Conservation (phyloP, 352 stramenopile genomes). For the Globisporangium irregulare region DNA sequence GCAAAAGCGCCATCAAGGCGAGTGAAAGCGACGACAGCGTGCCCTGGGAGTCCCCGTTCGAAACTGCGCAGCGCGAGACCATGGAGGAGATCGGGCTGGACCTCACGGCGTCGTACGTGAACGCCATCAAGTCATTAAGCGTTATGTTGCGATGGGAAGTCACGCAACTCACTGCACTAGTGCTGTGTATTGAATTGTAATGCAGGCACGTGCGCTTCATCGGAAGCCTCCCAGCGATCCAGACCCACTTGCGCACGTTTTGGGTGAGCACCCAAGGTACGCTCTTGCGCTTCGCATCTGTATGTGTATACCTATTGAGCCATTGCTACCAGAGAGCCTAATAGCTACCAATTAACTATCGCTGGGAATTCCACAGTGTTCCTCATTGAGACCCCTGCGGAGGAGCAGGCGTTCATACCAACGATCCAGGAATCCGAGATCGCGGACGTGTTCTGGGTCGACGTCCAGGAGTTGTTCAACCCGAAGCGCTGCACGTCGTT, state of each 20-base stretch:
- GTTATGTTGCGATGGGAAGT: slow-evolving; percentile 7
- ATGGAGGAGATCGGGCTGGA: slow-evolving; percentile 81
- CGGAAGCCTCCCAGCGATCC: slow-evolving; percentile 49
- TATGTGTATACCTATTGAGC: neutral
- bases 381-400: slow-evolving; percentile 50
- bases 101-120: slow-evolving; percentile 46
- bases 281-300: neutral
- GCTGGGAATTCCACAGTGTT: slow-evolving; percentile 51
- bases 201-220: slow-evolving; percentile 66
- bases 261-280: slow-evolving; percentile 69
- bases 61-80: slow-evolving; percentile 75
- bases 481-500: slow-evolving; percentile 51
- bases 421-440: slow-evolving; percentile 68
- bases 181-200: slow-evolving; percentile 9
- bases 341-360: neutral
- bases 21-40: slow-evolving; percentile 32
- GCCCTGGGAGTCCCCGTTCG: slow-evolving; percentile 62
- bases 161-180: too few relatives aligned
- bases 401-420: slow-evolving; percentile 44
- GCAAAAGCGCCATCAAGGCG: slow-evolving; percentile 23
- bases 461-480: slow-evolving; percentile 75
- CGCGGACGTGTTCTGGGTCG: slow-evolving; percentile 78
- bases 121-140: neutral
- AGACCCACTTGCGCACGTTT: slow-evolving; percentile 61
- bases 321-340: neutral